Evolutionary conservation across 345 rosid genomes (phyloP), one percentile per base, ranked within the genome.

Genomic region (Diplotaxis tenuifolia): DNA sequence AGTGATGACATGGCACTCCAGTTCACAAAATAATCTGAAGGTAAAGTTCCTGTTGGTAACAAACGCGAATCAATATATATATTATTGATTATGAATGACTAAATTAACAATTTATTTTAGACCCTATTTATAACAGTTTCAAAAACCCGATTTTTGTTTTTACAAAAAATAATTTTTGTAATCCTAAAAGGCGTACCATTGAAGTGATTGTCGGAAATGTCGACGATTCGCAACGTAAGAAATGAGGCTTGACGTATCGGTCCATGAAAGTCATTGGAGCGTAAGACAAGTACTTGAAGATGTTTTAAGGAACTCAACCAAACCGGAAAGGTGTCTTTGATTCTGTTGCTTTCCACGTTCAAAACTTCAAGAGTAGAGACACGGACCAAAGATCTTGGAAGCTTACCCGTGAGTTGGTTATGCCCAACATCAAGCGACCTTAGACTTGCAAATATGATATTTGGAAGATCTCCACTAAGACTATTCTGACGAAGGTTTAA

Each of bases 221-320:
- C 67, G 14, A 70, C 42, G 57, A 71, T 59, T 47, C 50, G 27
- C 54, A 72, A 3, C 40, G 2, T 57, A 4, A 4, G 53, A 38
- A 84, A 86, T 1, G 8, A 4, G 28, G 42, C 7, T 59, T 38
- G 21, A 1, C n/a, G 27, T 4, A 20, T 1, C 9, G 0, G 4
- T 0, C 19, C 20, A 0, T 75, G 9, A 9, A 88, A 86, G 0
- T 3, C 14, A 38, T 87, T 84, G 3, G 76, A 70, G 9, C 87
- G 84, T 19, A 86, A 9, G 60, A 82, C 79, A 7, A 87, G 82
- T 54, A 83, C 79, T 7, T 77, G 84, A 31, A 86, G 60, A 5
- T n/a, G 19, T 4, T 79, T 53, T 16, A 75, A 3, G 9, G 36
- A 75, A 66, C 63, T 64, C 74, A 86, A 40, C 32, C 75, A 74